Conservation (phyloP, 75 land plant species). For the Pinus tabuliformis region DNA sequence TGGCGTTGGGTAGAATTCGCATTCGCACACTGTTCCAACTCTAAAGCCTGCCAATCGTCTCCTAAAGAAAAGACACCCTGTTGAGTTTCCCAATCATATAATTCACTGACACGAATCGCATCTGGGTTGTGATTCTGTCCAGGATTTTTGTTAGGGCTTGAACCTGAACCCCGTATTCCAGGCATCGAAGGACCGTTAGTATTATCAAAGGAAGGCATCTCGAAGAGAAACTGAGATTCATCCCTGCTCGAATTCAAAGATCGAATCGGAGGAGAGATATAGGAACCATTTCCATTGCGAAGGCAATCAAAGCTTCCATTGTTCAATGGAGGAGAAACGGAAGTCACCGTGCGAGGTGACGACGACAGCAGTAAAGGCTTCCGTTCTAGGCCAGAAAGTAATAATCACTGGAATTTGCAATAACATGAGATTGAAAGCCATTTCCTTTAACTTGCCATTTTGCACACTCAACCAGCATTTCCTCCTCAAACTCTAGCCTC, state of each 20-base stretch:
- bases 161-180: not conserved
- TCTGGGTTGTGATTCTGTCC: conserved; percentile 16
- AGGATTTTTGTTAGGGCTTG: not conserved
- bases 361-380: conserved; percentile 28
- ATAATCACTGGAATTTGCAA: not conserved
- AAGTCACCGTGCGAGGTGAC: no score
- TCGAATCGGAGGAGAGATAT: conserved; percentile 17
- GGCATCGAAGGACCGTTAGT: not conserved
- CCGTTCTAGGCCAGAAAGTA: conserved; percentile 6
- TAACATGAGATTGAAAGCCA: conserved; percentile 1
- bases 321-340: not conserved
- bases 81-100: not conserved
- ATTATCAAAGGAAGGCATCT: not conserved
- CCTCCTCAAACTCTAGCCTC: not conserved
- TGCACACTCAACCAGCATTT: conserved; percentile 4
- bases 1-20: no score
- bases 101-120: conserved; percentile 16
- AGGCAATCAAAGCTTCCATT: conserved; percentile 17
- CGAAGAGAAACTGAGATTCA: not conserved
- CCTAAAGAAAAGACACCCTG: no score
- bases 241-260: conserved; percentile 10
- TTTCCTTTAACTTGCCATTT: conserved; percentile 10
- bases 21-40: no score
- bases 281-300: conserved; percentile 15
- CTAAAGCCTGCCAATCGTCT: no score